phyloP scores from a whole-genome alignment of 1,284 basidiomycete genomes.

The Ceratobasidium sp. region DNA sequence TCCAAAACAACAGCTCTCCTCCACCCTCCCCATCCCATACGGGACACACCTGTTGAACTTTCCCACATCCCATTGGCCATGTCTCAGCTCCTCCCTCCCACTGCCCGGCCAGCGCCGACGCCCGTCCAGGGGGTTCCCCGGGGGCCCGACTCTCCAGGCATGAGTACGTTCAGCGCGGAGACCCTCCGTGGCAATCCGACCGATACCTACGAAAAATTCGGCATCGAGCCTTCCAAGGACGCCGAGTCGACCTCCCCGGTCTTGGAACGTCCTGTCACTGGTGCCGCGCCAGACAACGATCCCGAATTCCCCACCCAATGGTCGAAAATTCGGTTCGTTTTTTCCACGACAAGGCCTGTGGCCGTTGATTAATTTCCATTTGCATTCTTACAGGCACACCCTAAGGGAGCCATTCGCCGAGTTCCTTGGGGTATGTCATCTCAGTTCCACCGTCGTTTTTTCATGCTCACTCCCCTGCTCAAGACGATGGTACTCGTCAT shows the following conservation, averaged over 20 bases:
- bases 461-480: not conserved
- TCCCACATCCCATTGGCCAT: not conserved
- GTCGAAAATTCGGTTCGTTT: slow-evolving; percentile 26
- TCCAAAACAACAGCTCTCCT: not conserved
- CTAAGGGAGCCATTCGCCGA: slow-evolving; percentile 71
- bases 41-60: not conserved
- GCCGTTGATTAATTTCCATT: not conserved
- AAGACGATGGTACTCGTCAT: slow-evolving; percentile 44
- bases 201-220: slow-evolving; percentile 24
- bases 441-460: not conserved
- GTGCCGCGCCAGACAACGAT: not conserved
- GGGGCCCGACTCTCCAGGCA: not conserved
- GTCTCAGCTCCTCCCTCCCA: not conserved
- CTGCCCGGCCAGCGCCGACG: not conserved
- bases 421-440: slow-evolving; percentile 59
- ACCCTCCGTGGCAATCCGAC: slow-evolving; percentile 4
- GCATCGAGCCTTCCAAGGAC: not conserved
- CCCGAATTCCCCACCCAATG: slow-evolving; percentile 32
- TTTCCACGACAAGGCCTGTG: not conserved
- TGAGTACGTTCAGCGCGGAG: slow-evolving; percentile 25
- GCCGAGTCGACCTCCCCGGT: not conserved
- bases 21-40: not conserved
- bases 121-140: not conserved
- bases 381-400: not conserved
- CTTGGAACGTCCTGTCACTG: not conserved